These are phyloP conservation scores for Eutrema salsugineum DNA, from an alignment of 441 rosid species.

Conservation along the genomic window DNA sequence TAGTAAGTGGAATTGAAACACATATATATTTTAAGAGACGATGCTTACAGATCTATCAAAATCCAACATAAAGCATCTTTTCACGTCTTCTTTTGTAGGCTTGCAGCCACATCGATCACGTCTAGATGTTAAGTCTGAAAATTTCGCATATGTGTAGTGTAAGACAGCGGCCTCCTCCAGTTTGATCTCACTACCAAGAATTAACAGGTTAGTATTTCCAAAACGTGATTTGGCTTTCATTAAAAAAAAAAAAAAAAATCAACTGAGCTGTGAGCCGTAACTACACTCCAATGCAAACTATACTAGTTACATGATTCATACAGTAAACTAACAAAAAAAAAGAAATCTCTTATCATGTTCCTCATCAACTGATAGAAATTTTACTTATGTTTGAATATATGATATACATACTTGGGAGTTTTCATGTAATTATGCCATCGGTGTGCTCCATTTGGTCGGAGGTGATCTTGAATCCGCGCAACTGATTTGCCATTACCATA, in stretches of 20 bases:
- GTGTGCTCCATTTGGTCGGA: conserved; percentile 84
- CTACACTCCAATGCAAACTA: not conserved
- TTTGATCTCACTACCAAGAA: conserved; percentile 58
- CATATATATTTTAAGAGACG: not conserved
- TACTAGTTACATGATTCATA: not conserved
- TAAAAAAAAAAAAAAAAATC: not conserved
- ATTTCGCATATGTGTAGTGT: conserved; percentile 72
- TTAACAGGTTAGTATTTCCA: not conserved
- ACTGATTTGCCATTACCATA: conserved; percentile 72
- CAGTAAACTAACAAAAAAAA: not conserved
- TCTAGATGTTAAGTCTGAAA: conserved; percentile 70
- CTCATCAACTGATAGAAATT: not conserved
- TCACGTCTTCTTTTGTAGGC: conserved; percentile 78
- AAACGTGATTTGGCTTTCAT: not conserved
- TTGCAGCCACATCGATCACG: conserved; percentile 83
- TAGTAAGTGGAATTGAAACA: not conserved
- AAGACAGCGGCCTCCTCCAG: conserved; percentile 79
- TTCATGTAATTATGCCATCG: conserved; percentile 89
- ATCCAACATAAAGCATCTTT: conserved; percentile 81
- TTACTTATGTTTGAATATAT: not conserved
- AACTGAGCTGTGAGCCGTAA: not conserved
- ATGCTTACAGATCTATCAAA: conserved; percentile 74
- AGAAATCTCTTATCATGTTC: not conserved
- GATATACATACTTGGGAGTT: conserved; percentile 56
- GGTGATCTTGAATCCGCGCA: conserved; percentile 69